These are phyloP conservation scores for Zea luxurians DNA, from an alignment of 176 grass and related monocot genomes.

Conservation along the genomic window DNA sequence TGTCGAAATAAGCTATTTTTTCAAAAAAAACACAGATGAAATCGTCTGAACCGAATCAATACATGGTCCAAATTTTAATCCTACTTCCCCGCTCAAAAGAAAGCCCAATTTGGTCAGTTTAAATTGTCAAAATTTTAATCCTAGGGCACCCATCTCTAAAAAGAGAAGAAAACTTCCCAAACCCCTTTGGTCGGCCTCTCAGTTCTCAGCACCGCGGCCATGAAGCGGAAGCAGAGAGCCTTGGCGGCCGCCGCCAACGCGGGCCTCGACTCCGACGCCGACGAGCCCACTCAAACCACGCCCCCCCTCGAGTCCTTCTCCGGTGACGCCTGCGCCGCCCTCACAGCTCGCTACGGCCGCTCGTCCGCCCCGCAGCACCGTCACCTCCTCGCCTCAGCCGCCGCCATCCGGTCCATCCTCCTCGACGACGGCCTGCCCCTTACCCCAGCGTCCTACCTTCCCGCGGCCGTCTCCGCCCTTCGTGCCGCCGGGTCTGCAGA, in stretches of 20 bases:
- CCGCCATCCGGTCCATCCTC: conserved; percentile 87
- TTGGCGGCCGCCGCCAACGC: conserved; percentile 27
- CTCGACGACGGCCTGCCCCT: conserved; percentile 62
- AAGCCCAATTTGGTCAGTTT: too few species aligned
- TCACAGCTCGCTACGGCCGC: conserved; percentile 83
- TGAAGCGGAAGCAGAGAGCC: conserved; percentile 57
- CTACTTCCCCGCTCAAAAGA: too few species aligned
- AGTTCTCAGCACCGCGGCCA: conserved; percentile 3
- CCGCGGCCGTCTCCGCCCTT: conserved; percentile 60
- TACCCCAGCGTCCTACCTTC: conserved; percentile 61
- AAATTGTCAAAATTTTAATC: conserved; percentile 9
- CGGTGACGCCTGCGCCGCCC: conserved; percentile 64
- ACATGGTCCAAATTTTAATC: too few species aligned
- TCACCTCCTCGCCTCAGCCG: conserved; percentile 89
- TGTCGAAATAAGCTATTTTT: too few species aligned
- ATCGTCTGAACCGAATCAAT: too few species aligned
- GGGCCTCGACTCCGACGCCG: conserved; percentile 32
- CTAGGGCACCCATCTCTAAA: not conserved
- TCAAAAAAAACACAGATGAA: too few species aligned
- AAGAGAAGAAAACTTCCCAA: not conserved
- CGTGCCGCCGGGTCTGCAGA: conserved; percentile 54
- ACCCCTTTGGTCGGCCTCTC: conserved; percentile 5
- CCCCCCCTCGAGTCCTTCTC: conserved; percentile 53
- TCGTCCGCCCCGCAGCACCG: conserved; percentile 89
- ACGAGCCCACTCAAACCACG: conserved; percentile 32